Base-by-base conservation (phyloP, 176 grass and related monocot species). In the Pharus latifolius region DNA sequence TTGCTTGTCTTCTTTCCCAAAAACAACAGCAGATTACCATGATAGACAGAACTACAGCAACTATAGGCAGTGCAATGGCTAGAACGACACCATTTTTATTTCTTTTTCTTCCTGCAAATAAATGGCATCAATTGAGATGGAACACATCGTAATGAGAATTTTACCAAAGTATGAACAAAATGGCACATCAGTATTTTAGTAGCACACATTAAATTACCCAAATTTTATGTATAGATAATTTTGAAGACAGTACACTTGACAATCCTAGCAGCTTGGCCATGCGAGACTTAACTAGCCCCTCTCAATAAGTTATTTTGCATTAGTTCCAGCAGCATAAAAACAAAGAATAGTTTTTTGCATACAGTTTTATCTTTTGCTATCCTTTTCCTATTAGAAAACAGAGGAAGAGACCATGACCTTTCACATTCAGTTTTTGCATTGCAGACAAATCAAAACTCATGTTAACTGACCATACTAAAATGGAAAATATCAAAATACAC, bases 11-110 rank as follows among this genome's bases (percentile, higher is more conserved):
- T 7, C 34, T 84, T 51, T 60, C 65, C 75, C 26, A 37, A 0
- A 79, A 11, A 66, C 55, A 67, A 53, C 11, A 15, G 42, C 32
- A 85, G 29, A 68, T 67, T 67, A 79, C 45, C 54, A 47, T 8
- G 78, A 27, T 25, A 41, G 42, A 57, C 0, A 85, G 45, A 45
- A 74, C 20, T 3, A 34, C 62, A 29, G 62, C 45, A 0, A 85
- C 11, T 74, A 67, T 62, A 10, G 82, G 75, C 13, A 85, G 23
- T 46, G 54, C 13, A 79, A 85, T 85, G 11, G 45, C 44, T 14
- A 85, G 66, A 79, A 55, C 23, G 66, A 0, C 53, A 73, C 20
- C 44, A 13, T 67, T 28, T 24, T 3, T n/a, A 0, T 73, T 63
- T 25, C 17, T 6, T 57, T 29, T 76, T 47, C 27, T 63, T 77